phyloP scores from a whole-genome alignment of 441 rosid species.

The Kokia cookei region DNA sequence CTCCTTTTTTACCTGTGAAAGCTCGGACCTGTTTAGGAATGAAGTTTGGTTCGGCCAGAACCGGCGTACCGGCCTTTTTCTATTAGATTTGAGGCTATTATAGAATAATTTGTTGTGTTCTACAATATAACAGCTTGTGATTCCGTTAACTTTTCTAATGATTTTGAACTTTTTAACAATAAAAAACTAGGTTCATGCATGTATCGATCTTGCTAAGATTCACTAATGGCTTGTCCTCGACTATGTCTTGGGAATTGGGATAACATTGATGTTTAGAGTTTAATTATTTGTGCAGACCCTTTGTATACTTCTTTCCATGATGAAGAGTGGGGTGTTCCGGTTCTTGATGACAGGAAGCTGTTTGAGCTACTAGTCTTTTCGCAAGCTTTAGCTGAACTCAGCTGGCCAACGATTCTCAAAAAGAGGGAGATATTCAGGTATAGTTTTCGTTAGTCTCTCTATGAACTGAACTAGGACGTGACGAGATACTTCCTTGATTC shows the following conservation, averaged over 20 bases:
- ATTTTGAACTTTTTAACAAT: background rate
- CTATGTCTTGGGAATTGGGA: background rate
- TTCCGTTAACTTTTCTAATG: background rate
- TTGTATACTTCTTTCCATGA: conserved; percentile 69
- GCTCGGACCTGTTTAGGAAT: background rate
- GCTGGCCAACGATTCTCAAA: conserved; percentile 72
- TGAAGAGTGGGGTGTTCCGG: conserved; percentile 82
- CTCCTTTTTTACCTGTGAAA: background rate
- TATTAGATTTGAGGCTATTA: background rate
- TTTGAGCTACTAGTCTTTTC: conserved; percentile 85
- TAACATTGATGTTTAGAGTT: background rate
- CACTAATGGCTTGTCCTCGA: background rate
- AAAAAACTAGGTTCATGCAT: background rate
- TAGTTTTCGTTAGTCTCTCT: conserved; percentile 5
- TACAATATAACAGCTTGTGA: background rate
- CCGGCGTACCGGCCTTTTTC: background rate
- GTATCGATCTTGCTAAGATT: background rate
- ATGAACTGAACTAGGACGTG: background rate
- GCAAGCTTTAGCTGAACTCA: conserved; percentile 84
- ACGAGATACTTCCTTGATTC: background rate
- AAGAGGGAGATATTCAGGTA: conserved; percentile 69
- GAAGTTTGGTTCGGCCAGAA: background rate
- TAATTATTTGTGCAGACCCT: conserved; percentile 34
- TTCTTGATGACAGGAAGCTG: conserved; percentile 66
- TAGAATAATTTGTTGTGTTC: background rate